Evolutionary conservation across 2,329 filamentous ascomycete species (phyloP).

Genomic region (Aspergillus sp.): DNA sequence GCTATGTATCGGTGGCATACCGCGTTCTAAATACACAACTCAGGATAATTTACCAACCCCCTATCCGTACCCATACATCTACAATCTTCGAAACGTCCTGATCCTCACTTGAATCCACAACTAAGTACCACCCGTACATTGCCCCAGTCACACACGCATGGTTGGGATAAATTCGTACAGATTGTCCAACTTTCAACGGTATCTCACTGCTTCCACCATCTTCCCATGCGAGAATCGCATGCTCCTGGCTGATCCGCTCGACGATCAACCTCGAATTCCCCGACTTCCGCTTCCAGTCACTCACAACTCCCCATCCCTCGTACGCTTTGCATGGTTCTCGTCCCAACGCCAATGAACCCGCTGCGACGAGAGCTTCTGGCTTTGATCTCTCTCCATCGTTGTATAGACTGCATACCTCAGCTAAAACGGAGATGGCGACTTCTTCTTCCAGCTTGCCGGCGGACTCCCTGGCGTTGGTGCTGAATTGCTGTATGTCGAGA

Average conservation of each 20-base stretch:
- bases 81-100: constrained; percentile 55
- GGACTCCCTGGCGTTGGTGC: constrained; percentile 56
- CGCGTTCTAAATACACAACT: background rate
- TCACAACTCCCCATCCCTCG: constrained; percentile 63
- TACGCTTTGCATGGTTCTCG: constrained; percentile 68
- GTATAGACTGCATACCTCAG: constrained; percentile 66
- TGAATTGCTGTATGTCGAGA: constrained; percentile 72
- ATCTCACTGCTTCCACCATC: constrained; percentile 39
- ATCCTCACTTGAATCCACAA: constrained; percentile 58
- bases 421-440: constrained; percentile 62
- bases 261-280: constrained; percentile 57
- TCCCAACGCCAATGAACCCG: constrained; percentile 63
- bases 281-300: constrained; percentile 48
- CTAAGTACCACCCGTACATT: constrained; percentile 64
- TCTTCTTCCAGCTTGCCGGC: constrained; percentile 36
- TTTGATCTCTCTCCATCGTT: constrained; percentile 47
- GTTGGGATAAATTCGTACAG: constrained; percentile 68
- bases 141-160: constrained; percentile 72
- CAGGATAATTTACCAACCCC: constrained; percentile 1
- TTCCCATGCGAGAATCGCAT: constrained; percentile 61
- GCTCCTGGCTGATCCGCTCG: constrained; percentile 68
- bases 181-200: constrained; percentile 55
- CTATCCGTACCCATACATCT: constrained; percentile 63
- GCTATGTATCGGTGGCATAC: too few species aligned
- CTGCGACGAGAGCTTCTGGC: constrained; percentile 62